Evolutionary conservation across 1,139 yeast genomes (phyloP).

Genomic region (Suhomyces maxii): DNA sequence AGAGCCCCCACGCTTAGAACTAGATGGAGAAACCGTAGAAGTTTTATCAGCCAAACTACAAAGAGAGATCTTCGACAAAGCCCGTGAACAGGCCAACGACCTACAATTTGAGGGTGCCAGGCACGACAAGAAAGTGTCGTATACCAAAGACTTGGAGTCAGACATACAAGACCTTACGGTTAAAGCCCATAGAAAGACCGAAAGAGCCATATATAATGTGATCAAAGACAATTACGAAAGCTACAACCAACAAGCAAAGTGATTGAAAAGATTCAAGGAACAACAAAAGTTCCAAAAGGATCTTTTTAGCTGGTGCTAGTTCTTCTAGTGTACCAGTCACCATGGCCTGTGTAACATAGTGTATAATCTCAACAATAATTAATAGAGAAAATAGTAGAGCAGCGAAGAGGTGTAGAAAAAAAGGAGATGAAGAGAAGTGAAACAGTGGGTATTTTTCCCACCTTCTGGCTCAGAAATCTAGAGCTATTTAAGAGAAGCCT

Average conservation of each 20-base stretch:
- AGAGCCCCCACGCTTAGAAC: slow-evolving; percentile 12
- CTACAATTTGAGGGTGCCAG: slow-evolving; percentile 3
- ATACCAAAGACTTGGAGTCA: slow-evolving; percentile 31
- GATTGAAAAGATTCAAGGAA: no score
- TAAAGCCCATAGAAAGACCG: slow-evolving; percentile 31
- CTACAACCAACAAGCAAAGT: neutral
- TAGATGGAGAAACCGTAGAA: slow-evolving; percentile 30
- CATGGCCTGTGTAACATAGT: no score
- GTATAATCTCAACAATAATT: no score
- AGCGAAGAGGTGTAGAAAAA: no score
- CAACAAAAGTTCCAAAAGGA: no score
- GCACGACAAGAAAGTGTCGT: slow-evolving; percentile 11
- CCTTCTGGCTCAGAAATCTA: no score
- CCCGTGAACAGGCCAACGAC: slow-evolving; percentile 18
- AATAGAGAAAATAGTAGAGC: no score
- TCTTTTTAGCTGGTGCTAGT: no score
- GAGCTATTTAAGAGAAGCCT: no score
- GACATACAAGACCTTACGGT: slow-evolving; percentile 29
- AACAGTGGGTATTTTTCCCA: no score
- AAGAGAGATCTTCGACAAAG: slow-evolving; percentile 20
- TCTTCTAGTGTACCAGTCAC: no score
- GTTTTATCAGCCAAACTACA: slow-evolving; percentile 26
- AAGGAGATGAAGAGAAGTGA: no score
- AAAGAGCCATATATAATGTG: slow-evolving; percentile 27
- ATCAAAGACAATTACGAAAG: slow-evolving; percentile 24